Evolutionary conservation across 1,284 basidiomycete species (phyloP).

Genomic region (Cryptococcus hybrid): DNA sequence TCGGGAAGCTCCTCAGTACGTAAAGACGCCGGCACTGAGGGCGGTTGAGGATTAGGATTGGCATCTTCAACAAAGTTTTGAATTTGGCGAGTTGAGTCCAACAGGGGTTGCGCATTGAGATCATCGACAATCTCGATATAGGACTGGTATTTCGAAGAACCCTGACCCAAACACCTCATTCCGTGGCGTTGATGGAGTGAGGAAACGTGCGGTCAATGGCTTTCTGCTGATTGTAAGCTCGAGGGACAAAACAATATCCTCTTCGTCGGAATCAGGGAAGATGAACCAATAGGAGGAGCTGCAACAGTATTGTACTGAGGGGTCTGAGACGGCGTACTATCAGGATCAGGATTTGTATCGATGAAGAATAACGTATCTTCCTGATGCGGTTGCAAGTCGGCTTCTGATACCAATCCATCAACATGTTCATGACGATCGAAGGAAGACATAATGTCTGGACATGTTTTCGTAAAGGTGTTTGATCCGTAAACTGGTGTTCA

Average conservation of each 20-base stretch:
- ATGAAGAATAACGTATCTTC: not conserved
- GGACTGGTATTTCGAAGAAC: not conserved
- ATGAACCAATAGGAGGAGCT: slow-evolving; percentile 17
- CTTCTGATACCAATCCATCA: too few species aligned
- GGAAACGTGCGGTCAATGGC: slow-evolving; percentile 14
- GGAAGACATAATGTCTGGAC: too few species aligned
- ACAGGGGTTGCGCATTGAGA: too few species aligned
- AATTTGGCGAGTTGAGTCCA: not conserved
- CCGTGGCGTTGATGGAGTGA: too few species aligned
- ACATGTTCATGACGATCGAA: too few species aligned
- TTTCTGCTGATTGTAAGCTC: slow-evolving; percentile 25
- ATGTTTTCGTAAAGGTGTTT: too few species aligned
- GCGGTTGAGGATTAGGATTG: not conserved
- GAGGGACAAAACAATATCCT: slow-evolving; percentile 43
- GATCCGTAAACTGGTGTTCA: not conserved
- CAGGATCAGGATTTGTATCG: not conserved
- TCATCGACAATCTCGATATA: too few species aligned
- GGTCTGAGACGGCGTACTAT: not conserved
- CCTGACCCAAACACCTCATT: not conserved
- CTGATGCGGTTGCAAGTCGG: too few species aligned
- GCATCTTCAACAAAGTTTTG: not conserved
- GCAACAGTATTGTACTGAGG: slow-evolving; percentile 25
- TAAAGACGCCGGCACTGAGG: not conserved
- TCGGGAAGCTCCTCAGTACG: not conserved
- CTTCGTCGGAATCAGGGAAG: slow-evolving; percentile 26